Percentiles rank a stretch among this genome's conserved stretches.
Evolutionary conservation across 805 yeast species (phyloP).

Genomic region (Lipomyces kockii): DNA sequence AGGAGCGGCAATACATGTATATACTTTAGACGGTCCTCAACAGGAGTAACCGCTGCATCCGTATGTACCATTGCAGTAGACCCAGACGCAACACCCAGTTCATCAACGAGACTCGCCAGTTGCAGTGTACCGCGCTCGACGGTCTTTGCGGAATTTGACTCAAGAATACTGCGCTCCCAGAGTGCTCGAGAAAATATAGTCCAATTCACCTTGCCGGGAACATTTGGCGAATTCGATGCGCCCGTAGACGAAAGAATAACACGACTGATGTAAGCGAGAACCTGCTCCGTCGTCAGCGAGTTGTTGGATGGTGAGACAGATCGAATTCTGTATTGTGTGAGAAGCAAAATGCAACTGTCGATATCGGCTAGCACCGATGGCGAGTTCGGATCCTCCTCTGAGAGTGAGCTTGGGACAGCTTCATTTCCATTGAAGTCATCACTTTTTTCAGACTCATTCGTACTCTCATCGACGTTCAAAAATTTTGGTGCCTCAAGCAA

Average conservation of each 20-base stretch:
- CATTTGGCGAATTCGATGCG: slow-evolving; percentile 39
- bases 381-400: slow-evolving; percentile 67
- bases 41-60: slow-evolving; percentile 39
- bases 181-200: slow-evolving; percentile 76
- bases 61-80: slow-evolving; percentile 17
- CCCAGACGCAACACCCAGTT: slow-evolving; percentile 67
- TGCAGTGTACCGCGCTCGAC: slow-evolving; percentile 93
- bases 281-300: slow-evolving; percentile 76
- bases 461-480: slow-evolving; percentile 46
- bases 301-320: slow-evolving; percentile 70
- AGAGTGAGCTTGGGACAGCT: slow-evolving; percentile 49
- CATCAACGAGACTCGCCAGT: slow-evolving; percentile 89
- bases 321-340: slow-evolving; percentile 65
- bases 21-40: slow-evolving; percentile 64
- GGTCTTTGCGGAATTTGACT: slow-evolving; percentile 78
- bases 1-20: slow-evolving; percentile 75
- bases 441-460: not conserved
- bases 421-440: slow-evolving; percentile 36
- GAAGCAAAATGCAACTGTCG: slow-evolving; percentile 74
- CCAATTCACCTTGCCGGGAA: slow-evolving; percentile 61
- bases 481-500: slow-evolving; percentile 75
- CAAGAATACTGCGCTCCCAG: slow-evolving; percentile 88
- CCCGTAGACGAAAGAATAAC: slow-evolving; percentile 59
- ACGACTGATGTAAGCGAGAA: slow-evolving; percentile 75
- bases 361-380: slow-evolving; percentile 74